These are phyloP conservation scores for Plasmodium malariae DNA, from an alignment of 169 alveolate genomes.

Conservation along the genomic window DNA sequence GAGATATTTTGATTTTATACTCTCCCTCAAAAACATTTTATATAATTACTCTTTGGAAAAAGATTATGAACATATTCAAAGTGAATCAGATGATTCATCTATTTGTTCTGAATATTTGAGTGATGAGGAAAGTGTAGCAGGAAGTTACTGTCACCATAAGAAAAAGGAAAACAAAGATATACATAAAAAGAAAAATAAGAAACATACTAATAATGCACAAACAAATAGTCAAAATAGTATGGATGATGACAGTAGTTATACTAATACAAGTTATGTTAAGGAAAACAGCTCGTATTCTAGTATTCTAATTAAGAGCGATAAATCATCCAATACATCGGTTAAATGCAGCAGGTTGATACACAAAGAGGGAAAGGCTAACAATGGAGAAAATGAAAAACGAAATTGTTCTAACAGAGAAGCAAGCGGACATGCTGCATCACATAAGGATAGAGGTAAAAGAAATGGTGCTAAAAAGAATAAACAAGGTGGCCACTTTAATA, in stretches of 20 bases:
- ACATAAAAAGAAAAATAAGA: background rate
- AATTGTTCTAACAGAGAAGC: no score
- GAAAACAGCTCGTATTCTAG: background rate
- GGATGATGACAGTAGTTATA: constrained; percentile 48
- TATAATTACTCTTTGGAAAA: constrained; percentile 78
- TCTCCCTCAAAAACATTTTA: constrained; percentile 82
- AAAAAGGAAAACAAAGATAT: background rate
- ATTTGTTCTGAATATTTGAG: background rate
- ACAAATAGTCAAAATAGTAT: background rate
- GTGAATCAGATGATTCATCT: constrained; percentile 73
- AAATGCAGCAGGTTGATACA: background rate
- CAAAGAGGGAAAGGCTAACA: background rate
- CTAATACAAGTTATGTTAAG: background rate
- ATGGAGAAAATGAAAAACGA: no score
- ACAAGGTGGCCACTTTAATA: background rate
- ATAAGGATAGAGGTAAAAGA: no score
- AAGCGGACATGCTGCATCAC: no score
- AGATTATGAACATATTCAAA: constrained; percentile 66
- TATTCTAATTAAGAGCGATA: background rate
- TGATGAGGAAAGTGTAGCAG: background rate
- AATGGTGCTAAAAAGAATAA: no score
- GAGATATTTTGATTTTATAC: constrained; percentile 88
- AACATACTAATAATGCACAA: background rate
- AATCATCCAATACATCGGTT: no score
- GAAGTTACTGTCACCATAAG: background rate